Evolutionary conservation across 192 early-diverging fungal genomes (phyloP).

Genomic region (Backusella liffmaniae): DNA sequence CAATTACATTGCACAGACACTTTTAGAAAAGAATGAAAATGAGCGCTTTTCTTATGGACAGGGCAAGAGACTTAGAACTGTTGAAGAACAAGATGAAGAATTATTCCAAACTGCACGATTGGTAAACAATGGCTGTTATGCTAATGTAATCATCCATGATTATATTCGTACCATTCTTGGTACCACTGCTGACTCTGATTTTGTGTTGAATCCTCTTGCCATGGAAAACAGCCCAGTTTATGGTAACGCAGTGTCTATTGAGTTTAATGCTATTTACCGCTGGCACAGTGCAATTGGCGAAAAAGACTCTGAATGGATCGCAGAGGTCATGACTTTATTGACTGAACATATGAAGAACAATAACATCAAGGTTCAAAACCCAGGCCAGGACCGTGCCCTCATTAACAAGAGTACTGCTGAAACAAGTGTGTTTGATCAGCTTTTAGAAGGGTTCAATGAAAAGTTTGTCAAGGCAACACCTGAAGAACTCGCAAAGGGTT

Average conservation of each 20-base stretch:
- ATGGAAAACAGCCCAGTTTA: background rate
- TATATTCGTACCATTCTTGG: conserved; percentile 50
- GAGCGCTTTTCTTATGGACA: conserved; percentile 37
- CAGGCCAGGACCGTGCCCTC: background rate
- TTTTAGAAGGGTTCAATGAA: conserved; percentile 20
- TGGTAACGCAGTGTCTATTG: conserved; percentile 45
- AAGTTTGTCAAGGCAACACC: conserved; percentile 22
- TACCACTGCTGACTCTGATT: conserved; percentile 27
- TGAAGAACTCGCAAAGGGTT: conserved; percentile 24
- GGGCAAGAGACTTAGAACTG: background rate
- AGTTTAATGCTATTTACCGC: conserved; percentile 45
- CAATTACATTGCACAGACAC: conserved; percentile 48
- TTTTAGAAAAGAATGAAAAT: conserved; percentile 40
- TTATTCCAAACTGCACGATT: conserved; percentile 52
- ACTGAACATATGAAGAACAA: background rate
- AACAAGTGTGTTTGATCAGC: conserved; percentile 1
- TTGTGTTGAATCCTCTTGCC: conserved; percentile 33
- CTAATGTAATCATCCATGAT: conserved; percentile 43
- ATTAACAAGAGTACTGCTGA: background rate
- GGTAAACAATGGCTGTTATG: conserved; percentile 45
- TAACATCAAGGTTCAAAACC: background rate
- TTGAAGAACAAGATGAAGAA: conserved; percentile 40
- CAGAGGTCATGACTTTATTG: conserved; percentile 23
- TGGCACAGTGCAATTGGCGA: conserved; percentile 49
- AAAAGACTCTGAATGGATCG: conserved; percentile 36